These are phyloP conservation scores for Chalaropsis thielavioides DNA, from an alignment of 2,329 filamentous ascomycete species.

Conservation along the genomic window DNA sequence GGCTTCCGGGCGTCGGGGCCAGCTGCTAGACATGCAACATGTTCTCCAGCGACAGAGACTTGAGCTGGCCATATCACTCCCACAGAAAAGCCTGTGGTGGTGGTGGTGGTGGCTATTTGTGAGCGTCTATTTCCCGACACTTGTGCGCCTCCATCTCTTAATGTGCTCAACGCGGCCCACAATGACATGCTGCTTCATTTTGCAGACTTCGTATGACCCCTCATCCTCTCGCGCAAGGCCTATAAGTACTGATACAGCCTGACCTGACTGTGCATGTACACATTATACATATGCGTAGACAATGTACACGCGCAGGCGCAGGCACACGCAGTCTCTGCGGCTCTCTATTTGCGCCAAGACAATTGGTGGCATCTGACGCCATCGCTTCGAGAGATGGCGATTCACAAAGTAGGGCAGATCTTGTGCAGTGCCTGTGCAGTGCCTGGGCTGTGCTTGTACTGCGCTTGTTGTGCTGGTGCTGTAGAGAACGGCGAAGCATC, in stretches of 20 bases:
- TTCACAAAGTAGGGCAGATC: background rate
- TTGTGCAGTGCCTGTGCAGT: background rate
- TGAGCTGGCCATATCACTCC: background rate
- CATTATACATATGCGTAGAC: background rate
- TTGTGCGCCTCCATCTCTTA: background rate
- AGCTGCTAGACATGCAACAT: no score
- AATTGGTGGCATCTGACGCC: slow-evolving; percentile 7
- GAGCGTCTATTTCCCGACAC: no score
- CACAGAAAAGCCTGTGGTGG: background rate
- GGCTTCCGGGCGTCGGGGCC: no score
- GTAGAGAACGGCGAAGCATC: background rate
- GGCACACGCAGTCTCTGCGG: background rate
- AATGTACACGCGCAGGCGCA: no score
- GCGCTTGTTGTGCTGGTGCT: background rate
- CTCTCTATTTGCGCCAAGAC: background rate
- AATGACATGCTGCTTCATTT: background rate
- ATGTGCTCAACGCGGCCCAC: background rate
- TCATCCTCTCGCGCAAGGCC: background rate
- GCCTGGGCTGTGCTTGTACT: background rate
- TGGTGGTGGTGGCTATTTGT: background rate
- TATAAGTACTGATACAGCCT: slow-evolving; percentile 1
- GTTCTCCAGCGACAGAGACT: no score
- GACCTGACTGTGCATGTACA: background rate
- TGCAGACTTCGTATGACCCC: background rate
- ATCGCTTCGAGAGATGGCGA: background rate